A percentile compares a stretch with the other conserved stretches of the same genome.
Conservation (phyloP, 2,329 filamentous ascomycete species). For the Metarhizium anisopliae region DNA sequence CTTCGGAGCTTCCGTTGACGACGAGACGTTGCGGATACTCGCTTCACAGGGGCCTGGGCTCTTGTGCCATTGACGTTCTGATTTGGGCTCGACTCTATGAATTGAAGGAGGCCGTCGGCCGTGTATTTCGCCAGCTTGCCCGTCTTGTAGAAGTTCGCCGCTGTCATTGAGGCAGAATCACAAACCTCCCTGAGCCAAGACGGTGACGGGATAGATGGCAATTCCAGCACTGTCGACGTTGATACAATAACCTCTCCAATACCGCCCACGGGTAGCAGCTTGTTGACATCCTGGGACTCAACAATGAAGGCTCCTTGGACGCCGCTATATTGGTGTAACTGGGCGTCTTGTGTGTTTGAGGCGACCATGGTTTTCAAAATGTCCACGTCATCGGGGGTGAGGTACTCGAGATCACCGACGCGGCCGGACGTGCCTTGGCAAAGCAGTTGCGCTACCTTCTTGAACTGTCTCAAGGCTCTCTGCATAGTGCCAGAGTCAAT, state of each 20-base stretch:
- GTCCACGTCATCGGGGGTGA: conserved; percentile 24
- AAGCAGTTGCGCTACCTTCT: conserved; percentile 39
- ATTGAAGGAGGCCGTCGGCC: conserved; percentile 18
- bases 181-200: conserved; percentile 16
- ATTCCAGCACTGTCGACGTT: conserved; percentile 15
- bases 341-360: not conserved
- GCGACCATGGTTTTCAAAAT: conserved; percentile 16
- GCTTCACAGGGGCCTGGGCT: conserved; percentile 5
- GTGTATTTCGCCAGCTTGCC: conserved; percentile 30
- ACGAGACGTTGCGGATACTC: not conserved
- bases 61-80: not conserved
- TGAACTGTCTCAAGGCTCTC: conserved; percentile 42
- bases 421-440: conserved; percentile 26
- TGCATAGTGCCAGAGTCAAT: conserved; percentile 43
- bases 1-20: conserved; percentile 25
- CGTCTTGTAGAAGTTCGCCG: conserved; percentile 27
- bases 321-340: conserved; percentile 11
- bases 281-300: conserved; percentile 24
- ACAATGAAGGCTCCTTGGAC: conserved; percentile 30
- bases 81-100: conserved; percentile 16
- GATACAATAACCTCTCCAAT: conserved; percentile 36
- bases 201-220: conserved; percentile 17
- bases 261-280: conserved; percentile 29
- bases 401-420: conserved; percentile 24
- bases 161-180: conserved; percentile 4